phyloP scores from a whole-genome alignment of 2,329 filamentous ascomycete species.

The Cladosporium sp. region DNA sequence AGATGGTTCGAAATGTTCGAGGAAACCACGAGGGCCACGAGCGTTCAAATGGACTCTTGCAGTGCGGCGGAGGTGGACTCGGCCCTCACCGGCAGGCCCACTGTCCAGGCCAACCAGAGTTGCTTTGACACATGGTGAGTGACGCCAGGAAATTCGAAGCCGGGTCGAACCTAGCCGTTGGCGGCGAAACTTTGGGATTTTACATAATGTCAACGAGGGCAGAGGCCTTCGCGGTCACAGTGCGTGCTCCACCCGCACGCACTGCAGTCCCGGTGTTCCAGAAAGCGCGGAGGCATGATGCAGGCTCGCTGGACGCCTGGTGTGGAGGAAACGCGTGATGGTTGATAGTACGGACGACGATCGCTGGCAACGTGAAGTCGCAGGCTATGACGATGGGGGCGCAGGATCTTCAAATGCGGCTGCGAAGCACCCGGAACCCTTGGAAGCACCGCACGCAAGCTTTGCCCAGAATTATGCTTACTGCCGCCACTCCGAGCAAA shows the following conservation, averaged over 20 bases:
- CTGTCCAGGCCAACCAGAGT: slow-evolving; percentile 7
- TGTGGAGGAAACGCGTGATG: background rate
- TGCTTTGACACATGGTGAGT: slow-evolving; percentile 6
- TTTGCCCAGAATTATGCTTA: background rate
- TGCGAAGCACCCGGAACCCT: background rate
- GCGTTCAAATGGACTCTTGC: background rate
- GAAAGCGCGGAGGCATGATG: slow-evolving; percentile 5
- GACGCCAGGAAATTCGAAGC: background rate
- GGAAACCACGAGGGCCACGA: background rate
- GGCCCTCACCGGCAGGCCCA: slow-evolving; percentile 4
- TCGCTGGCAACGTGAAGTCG: background rate
- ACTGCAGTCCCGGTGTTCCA: background rate
- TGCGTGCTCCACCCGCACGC: background rate
- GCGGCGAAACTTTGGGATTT: slow-evolving; percentile 8
- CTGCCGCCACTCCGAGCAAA: background rate
- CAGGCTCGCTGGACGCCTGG: background rate
- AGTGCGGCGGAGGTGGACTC: slow-evolving; percentile 7
- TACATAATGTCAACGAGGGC: slow-evolving; percentile 5
- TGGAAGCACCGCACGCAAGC: slow-evolving; percentile 1
- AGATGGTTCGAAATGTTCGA: background rate
- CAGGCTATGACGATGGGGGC: slow-evolving; percentile 3
- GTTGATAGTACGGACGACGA: background rate
- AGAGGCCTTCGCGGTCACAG: slow-evolving; percentile 5
- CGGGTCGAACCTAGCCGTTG: background rate
- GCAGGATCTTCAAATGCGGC: slow-evolving; percentile 9